Evolutionary conservation across 2,329 filamentous ascomycete genomes (phyloP).

Genomic region (Clonostachys rhizophaga): DNA sequence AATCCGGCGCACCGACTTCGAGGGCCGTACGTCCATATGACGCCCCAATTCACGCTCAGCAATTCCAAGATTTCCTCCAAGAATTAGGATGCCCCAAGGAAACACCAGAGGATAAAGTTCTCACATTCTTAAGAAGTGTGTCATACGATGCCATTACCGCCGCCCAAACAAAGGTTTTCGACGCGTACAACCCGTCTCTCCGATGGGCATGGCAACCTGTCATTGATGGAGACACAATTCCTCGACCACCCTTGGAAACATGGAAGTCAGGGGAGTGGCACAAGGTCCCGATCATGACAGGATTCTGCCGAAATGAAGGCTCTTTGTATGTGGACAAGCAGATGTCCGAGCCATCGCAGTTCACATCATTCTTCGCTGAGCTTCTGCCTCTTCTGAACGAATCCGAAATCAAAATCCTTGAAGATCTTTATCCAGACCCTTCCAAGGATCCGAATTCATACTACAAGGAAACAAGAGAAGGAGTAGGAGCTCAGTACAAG

Average conservation of each 20-base stretch:
- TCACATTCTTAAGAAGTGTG: conserved; percentile 41
- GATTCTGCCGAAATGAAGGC: conserved; percentile 67
- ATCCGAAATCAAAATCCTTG: conserved; percentile 47
- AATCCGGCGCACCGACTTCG: conserved; percentile 50
- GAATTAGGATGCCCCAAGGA: conserved; percentile 8
- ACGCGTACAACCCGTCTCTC: conserved; percentile 35
- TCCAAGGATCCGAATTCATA: conserved; percentile 16
- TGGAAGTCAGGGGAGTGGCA: conserved; percentile 34
- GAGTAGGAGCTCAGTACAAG: conserved; percentile 45
- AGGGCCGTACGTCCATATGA: conserved; percentile 50
- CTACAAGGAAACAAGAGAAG: conserved; percentile 29
- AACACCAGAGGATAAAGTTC: conserved; percentile 19
- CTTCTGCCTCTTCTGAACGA: conserved; percentile 53
- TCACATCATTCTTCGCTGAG: conserved; percentile 53
- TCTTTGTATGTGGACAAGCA: conserved; percentile 54
- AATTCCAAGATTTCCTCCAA: conserved; percentile 33
- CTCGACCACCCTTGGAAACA: conserved; percentile 49
- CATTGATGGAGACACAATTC: conserved; percentile 56
- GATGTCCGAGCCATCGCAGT: conserved; percentile 41
- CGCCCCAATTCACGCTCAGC: conserved; percentile 50
- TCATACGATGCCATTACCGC: conserved; percentile 20
- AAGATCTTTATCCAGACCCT: conserved; percentile 58
- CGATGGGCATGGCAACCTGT: conserved; percentile 66
- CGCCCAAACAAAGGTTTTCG: conserved; percentile 34
- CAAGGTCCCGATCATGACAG: conserved; percentile 50